These are phyloP conservation scores for Nemania bipapillata DNA, from an alignment of 2,329 filamentous ascomycete genomes.

Conservation along the genomic window DNA sequence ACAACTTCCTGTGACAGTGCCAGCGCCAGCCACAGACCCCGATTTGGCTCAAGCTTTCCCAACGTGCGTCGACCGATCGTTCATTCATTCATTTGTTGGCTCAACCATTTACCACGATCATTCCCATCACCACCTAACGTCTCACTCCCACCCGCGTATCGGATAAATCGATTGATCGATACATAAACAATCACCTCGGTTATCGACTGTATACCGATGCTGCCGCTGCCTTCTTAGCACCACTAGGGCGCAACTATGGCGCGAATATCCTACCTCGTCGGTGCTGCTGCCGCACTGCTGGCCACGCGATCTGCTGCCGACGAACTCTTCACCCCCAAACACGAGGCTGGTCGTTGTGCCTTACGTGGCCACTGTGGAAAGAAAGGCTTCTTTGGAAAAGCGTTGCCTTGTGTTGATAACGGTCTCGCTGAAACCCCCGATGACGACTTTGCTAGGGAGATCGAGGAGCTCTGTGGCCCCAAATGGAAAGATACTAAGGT, in stretches of 20 bases:
- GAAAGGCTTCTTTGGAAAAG: conserved; percentile 86
- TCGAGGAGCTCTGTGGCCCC: conserved; percentile 85
- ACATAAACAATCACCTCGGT: conserved; percentile 18
- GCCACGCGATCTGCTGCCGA: conserved; percentile 49
- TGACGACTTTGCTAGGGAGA: conserved; percentile 75
- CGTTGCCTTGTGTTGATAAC: conserved; percentile 94
- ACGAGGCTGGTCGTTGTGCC: conserved; percentile 88
- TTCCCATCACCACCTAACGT: background rate
- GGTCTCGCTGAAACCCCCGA: conserved; percentile 79
- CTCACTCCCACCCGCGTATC: background rate
- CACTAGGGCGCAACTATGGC: conserved; percentile 52
- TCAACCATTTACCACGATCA: conserved; percentile 11
- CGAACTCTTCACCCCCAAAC: conserved; percentile 66
- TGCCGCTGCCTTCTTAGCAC: conserved; percentile 33
- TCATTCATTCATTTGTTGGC: background rate
- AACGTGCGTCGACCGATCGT: conserved; percentile 1
- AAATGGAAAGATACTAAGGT: conserved; percentile 87
- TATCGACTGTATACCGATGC: conserved; percentile 37
- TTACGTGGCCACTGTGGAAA: conserved; percentile 92
- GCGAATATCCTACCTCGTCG: conserved; percentile 52
- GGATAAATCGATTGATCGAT: too few species aligned
- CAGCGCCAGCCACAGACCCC: conserved; percentile 9
- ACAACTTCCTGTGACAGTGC: conserved; percentile 7
- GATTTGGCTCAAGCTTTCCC: conserved; percentile 23
- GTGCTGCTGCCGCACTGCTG: conserved; percentile 51